phyloP scores from a whole-genome alignment of 805 yeast genomes.

The Ogataea sp. region DNA sequence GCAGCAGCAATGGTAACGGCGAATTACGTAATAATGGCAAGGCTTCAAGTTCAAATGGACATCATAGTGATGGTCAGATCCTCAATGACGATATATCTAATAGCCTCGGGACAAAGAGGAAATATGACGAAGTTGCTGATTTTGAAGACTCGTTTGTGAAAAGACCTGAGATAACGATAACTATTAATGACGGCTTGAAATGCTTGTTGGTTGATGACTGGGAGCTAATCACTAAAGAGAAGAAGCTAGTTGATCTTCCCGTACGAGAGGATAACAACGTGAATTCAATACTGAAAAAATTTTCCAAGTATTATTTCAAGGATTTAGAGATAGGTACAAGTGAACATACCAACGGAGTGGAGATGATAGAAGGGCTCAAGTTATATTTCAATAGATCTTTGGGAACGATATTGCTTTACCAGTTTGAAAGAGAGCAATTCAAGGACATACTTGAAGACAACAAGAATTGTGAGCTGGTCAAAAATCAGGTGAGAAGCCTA shows the following conservation, averaged over 20 bases:
- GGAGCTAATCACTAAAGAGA: slow-evolving; percentile 83
- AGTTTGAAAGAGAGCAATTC: slow-evolving; percentile 72
- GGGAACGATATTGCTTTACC: slow-evolving; percentile 61
- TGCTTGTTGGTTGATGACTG: slow-evolving; percentile 80
- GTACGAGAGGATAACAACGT: slow-evolving; percentile 33
- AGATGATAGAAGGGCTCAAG: slow-evolving; percentile 62
- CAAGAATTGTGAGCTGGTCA: background rate
- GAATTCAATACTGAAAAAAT: slow-evolving; percentile 45
- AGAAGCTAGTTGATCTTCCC: slow-evolving; percentile 62
- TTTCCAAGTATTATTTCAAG: slow-evolving; percentile 24
- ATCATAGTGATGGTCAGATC: too few species aligned
- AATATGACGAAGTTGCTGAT: slow-evolving; percentile 2
- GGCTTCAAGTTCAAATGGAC: too few species aligned
- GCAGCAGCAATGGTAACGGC: background rate
- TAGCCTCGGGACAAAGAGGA: background rate
- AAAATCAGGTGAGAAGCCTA: background rate
- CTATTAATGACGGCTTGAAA: slow-evolving; percentile 61
- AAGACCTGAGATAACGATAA: slow-evolving; percentile 43
- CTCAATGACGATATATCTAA: too few species aligned
- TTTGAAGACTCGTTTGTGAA: slow-evolving; percentile 25
- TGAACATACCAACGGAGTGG: slow-evolving; percentile 44
- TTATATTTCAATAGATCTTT: slow-evolving; percentile 68
- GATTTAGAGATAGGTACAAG: slow-evolving; percentile 41
- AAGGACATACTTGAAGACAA: slow-evolving; percentile 32
- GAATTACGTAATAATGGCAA: background rate